phyloP scores from a whole-genome alignment of 495 filamentous ascomycete genomes.

The Hypoxylon crocopeplum region DNA sequence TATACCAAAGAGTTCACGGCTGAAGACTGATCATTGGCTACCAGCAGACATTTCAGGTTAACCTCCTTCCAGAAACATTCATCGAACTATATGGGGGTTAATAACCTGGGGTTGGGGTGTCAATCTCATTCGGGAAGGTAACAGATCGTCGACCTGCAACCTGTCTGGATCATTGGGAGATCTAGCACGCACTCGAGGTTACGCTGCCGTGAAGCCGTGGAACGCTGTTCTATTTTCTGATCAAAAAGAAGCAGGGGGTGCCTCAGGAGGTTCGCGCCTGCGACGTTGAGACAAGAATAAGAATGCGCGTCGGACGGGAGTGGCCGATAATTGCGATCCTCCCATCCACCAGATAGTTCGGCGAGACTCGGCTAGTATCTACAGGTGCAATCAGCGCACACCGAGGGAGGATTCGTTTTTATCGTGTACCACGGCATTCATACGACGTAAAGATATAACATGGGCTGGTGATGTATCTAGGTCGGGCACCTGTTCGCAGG shows the following conservation, averaged over 20 bases:
- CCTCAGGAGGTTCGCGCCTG: constrained; percentile 12
- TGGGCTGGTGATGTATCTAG: background rate
- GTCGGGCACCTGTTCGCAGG: background rate
- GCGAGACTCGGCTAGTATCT: no score
- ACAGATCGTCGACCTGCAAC: constrained; percentile 17
- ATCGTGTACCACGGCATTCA: constrained; percentile 1
- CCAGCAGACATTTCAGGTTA: background rate
- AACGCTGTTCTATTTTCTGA: constrained; percentile 32
- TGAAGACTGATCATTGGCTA: background rate
- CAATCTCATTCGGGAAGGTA: constrained; percentile 34
- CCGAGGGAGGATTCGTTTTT: background rate
- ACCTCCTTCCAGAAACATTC: background rate
- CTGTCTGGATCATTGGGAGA: constrained; percentile 6
- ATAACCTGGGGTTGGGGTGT: background rate
- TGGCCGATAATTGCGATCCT: constrained; percentile 3
- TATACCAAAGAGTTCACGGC: background rate
- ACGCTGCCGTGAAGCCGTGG: constrained; percentile 19
- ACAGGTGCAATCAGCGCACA: background rate
- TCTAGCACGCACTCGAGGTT: constrained; percentile 13
- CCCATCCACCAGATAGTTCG: background rate
- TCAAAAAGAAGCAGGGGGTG: background rate
- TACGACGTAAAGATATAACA: background rate
- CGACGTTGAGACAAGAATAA: constrained; percentile 8
- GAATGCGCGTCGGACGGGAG: constrained; percentile 7
- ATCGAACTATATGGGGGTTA: background rate